Evolutionary conservation across 2,329 filamentous ascomycete genomes (phyloP).

Genomic region (Aspergillus udagawae): DNA sequence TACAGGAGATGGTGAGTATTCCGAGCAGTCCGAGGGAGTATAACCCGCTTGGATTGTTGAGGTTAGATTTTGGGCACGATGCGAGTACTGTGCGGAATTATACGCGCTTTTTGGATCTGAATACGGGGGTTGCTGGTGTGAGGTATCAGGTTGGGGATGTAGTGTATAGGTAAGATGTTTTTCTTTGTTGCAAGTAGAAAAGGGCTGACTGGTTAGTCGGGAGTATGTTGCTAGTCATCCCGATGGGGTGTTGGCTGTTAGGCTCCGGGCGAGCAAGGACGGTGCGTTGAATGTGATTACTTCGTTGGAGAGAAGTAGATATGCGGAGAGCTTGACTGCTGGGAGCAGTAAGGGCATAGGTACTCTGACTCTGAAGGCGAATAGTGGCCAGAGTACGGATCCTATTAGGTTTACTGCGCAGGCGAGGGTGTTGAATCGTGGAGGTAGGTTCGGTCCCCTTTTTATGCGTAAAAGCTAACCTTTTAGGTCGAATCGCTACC

Average conservation of each 20-base stretch:
- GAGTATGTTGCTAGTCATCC: conserved; percentile 13
- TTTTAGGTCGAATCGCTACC: neutral
- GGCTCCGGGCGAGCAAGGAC: conserved; percentile 1
- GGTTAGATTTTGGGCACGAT: conserved; percentile 6
- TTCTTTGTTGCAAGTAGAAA: neutral
- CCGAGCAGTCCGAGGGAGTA: conserved; percentile 7
- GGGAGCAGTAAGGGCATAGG: neutral
- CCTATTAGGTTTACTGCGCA: neutral
- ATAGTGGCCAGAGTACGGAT: neutral
- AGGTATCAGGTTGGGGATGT: conserved; percentile 5
- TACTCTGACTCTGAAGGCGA: neutral
- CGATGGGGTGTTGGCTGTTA: conserved; percentile 3
- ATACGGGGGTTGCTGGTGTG: conserved; percentile 2
- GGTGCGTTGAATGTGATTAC: neutral
- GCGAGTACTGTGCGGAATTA: neutral
- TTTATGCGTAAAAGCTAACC: neutral
- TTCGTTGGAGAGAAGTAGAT: conserved; percentile 1
- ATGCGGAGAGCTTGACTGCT: neutral
- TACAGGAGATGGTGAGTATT: conserved; percentile 5
- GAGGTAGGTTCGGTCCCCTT: neutral
- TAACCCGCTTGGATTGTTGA: conserved; percentile 8
- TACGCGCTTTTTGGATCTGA: conserved; percentile 7
- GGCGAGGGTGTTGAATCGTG: neutral
- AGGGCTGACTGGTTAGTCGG: conserved; percentile 2
- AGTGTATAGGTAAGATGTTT: neutral